Base-by-base conservation (phyloP, 805 yeast genomes). In the Clavispora santaluciae region DNA sequence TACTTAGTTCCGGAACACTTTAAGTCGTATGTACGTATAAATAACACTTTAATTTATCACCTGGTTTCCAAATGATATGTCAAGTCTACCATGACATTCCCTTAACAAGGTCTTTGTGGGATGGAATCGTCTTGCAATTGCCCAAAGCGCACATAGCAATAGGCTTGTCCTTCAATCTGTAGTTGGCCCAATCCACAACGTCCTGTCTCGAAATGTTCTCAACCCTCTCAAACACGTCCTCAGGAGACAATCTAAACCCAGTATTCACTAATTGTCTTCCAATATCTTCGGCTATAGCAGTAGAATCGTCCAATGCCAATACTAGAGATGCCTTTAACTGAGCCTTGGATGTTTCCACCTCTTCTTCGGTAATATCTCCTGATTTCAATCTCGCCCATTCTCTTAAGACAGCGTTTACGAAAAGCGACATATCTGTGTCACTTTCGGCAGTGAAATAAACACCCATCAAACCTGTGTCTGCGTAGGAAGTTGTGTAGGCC, bases 391-490 rank as follows among this genome's bases (percentile, higher is more conserved):
- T 76, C 45, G 77, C 78, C 98, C 98, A 93, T 68, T 93, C 98
- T 51, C 76, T 76, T 50, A 86, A 64, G 17, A 91, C 78, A 45
- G 86, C 88, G 54, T 83, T 80, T 25, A 87, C 76, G 38, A 90
- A 77, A 28, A 77, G 72, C 49, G 77, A 79, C 52, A 86, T 70
- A 49, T 85, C 72, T 22, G 80, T 74, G 48, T 75, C 75, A 56
- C 81, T 82, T 53, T 91, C 96, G 17, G 95, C 79, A 6, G 88
- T 87, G 45, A 93, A 73, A 60, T 93, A 93, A 54, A 91, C 83
- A 25, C 99, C 99, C 97, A 97, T 91, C 40, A 93, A 70, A 7
- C 99, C 99, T 10, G 96, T 86, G 66, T 93, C 99, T 9, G 96
- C 90, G 65, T 93, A 93, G 1, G 96, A 86, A 2, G 99, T 93